phyloP scores from a whole-genome alignment of 768 basidiomycete species.

The Hortiboletus flavorubellus region DNA sequence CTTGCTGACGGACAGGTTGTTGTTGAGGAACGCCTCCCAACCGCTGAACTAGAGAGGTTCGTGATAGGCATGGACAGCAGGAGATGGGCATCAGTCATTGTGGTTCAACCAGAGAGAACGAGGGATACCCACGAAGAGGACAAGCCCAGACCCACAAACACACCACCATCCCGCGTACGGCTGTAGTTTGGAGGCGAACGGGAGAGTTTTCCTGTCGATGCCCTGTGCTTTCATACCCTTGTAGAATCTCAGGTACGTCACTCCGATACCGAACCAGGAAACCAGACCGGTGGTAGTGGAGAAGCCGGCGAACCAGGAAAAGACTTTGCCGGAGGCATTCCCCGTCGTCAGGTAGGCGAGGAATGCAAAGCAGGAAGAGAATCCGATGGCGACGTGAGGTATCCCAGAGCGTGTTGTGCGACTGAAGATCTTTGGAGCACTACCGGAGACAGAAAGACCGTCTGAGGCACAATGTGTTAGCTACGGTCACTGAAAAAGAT shows the following conservation, averaged over 20 bases:
- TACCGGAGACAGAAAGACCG: conserved; percentile 48
- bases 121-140: conserved; percentile 33
- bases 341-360: conserved; percentile 41
- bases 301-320: conserved; percentile 39
- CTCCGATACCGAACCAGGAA: conserved; percentile 41
- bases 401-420: conserved; percentile 38
- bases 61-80: too few species aligned
- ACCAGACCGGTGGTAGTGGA: conserved; percentile 39
- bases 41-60: conserved; percentile 32
- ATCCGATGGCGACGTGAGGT: conserved; percentile 39
- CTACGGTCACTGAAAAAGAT: neutral
- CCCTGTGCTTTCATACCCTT: conserved; percentile 48
- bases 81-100: neutral
- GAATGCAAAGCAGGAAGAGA: conserved; percentile 30
- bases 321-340: conserved; percentile 35
- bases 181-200: conserved; percentile 29
- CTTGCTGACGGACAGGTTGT: too few species aligned
- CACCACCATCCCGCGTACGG: neutral
- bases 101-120: neutral
- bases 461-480: conserved; percentile 32
- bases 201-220: conserved; percentile 43
- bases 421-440: conserved; percentile 52
- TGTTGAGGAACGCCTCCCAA: conserved; percentile 37
- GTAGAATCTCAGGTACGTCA: conserved; percentile 46
- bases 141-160: conserved; percentile 22